Percentiles rank a stretch among this genome's conserved stretches.
These are phyloP conservation scores for Penicillium salamii DNA, from an alignment of 495 filamentous ascomycete genomes.

Conservation along the genomic window DNA sequence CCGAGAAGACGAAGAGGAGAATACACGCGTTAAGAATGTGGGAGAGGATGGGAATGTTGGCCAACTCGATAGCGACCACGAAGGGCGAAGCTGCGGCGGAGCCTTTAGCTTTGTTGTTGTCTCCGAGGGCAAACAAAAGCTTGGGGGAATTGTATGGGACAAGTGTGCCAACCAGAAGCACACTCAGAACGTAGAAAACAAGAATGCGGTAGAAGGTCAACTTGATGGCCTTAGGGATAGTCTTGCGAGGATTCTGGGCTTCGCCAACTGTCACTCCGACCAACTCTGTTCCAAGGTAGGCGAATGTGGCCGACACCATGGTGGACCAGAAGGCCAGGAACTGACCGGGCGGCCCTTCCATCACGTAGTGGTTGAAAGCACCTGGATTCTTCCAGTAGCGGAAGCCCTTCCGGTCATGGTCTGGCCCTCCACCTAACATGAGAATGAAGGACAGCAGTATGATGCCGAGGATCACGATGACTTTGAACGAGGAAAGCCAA, in stretches of 20 bases:
- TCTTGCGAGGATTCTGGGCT: constrained; percentile 62
- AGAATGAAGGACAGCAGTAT: constrained; percentile 67
- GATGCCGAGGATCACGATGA: constrained; percentile 66
- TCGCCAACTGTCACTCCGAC: constrained; percentile 61
- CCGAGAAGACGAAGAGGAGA: constrained; percentile 65
- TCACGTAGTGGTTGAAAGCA: constrained; percentile 45
- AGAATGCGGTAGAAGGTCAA: constrained; percentile 70
- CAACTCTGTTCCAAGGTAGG: constrained; percentile 73
- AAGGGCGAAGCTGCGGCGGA: constrained; percentile 44
- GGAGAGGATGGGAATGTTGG: constrained; percentile 44
- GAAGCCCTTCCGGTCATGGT: constrained; percentile 68
- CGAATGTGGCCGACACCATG: constrained; percentile 66
- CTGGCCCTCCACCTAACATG: constrained; percentile 71
- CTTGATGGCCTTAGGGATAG: constrained; percentile 67
- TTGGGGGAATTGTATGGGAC: constrained; percentile 43
- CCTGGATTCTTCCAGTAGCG: constrained; percentile 76
- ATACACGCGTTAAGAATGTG: constrained; percentile 56
- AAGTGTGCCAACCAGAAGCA: constrained; percentile 41
- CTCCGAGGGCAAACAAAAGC: constrained; percentile 42
- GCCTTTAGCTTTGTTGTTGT: neutral
- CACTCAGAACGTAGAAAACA: constrained; percentile 61
- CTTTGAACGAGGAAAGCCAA: constrained; percentile 74
- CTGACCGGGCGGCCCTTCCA: constrained; percentile 35
- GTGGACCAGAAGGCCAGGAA: constrained; percentile 70
- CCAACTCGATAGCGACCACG: constrained; percentile 47